Conservation (phyloP, 2,329 filamentous ascomycete genomes). For the Purpureocillium lavendulum region DNA sequence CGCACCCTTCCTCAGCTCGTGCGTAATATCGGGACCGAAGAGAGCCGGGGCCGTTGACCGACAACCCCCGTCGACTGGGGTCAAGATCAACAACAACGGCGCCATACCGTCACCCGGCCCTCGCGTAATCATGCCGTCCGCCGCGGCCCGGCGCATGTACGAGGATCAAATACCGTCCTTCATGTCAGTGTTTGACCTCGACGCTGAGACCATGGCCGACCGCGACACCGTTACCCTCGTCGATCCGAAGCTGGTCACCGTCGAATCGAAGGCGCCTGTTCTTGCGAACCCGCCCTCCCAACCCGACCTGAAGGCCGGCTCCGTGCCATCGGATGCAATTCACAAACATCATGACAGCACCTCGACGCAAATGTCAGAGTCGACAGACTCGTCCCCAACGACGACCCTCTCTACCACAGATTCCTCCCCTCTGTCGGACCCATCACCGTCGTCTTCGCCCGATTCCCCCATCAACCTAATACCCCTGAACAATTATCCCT, state of each 20-base stretch:
- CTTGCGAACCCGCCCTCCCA: constrained; percentile 27
- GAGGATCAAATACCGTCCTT: constrained; percentile 68
- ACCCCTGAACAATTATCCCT: constrained; percentile 60
- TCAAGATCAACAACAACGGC: too few relatives aligned
- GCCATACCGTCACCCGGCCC: too few relatives aligned
- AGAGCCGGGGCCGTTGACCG: neutral
- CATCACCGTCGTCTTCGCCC: constrained; percentile 84
- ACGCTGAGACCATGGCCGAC: constrained; percentile 46
- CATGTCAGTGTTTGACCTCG: constrained; percentile 66
- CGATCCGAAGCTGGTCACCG: constrained; percentile 42
- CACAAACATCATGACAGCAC: constrained; percentile 70
- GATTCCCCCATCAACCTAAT: constrained; percentile 76
- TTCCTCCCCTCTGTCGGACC: constrained; percentile 81
- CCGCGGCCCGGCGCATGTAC: constrained; percentile 51
- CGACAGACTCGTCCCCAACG: constrained; percentile 88
- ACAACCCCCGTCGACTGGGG: neutral
- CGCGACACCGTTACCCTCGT: constrained; percentile 45
- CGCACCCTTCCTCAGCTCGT: neutral
- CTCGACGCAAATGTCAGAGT: constrained; percentile 72
- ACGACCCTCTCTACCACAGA: constrained; percentile 90
- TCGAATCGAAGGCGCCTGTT: constrained; percentile 31
- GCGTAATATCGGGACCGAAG: neutral
- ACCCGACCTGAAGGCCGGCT: constrained; percentile 28
- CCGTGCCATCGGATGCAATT: constrained; percentile 36
- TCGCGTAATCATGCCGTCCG: constrained; percentile 45